A percentile compares a stretch with the other conserved stretches of the same genome.
Conservation (phyloP, 1,139 yeast species). For the Nakaseomyces glabratus region DNA sequence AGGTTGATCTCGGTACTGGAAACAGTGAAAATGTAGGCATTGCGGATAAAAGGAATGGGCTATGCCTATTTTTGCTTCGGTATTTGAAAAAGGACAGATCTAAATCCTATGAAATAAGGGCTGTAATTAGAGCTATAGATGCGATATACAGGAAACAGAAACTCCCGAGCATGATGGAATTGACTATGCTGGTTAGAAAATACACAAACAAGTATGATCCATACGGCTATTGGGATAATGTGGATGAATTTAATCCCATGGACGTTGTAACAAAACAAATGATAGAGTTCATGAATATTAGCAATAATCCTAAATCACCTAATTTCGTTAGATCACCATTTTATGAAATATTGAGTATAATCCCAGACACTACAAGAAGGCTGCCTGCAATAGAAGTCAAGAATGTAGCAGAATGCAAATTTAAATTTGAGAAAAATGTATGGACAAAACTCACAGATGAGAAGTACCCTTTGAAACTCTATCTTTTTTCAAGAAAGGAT, state of each 20-base stretch:
- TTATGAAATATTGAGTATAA: conserved; percentile 1
- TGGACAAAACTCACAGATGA: conserved; percentile 1
- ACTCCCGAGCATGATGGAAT: conserved; percentile 12
- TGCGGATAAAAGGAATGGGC: background rate
- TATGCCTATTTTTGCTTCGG: conserved; percentile 1
- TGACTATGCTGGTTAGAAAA: conserved; percentile 35
- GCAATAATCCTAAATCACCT: background rate
- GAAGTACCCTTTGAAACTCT: background rate
- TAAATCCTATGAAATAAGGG: conserved; percentile 2
- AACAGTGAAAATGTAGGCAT: background rate
- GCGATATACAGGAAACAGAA: conserved; percentile 1
- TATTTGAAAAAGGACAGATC: background rate
- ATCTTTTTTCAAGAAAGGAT: conserved; percentile 1
- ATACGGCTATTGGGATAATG: conserved; percentile 5
- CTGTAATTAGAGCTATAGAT: conserved; percentile 2
- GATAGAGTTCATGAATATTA: background rate
- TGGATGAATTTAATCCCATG: conserved; percentile 1
- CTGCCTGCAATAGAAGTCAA: conserved; percentile 5
- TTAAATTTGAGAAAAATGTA: conserved; percentile 5
- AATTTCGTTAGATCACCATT: conserved; percentile 1
- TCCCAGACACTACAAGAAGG: conserved; percentile 2
- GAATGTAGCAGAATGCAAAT: conserved; percentile 2
- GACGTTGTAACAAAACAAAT: conserved; percentile 6
- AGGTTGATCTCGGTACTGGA: background rate
- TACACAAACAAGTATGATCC: conserved; percentile 3